Percentiles rank a stretch among this genome's conserved stretches.
These are phyloP conservation scores for Phytophthora idaei DNA, from an alignment of 352 stramenopile species.

Conservation along the genomic window DNA sequence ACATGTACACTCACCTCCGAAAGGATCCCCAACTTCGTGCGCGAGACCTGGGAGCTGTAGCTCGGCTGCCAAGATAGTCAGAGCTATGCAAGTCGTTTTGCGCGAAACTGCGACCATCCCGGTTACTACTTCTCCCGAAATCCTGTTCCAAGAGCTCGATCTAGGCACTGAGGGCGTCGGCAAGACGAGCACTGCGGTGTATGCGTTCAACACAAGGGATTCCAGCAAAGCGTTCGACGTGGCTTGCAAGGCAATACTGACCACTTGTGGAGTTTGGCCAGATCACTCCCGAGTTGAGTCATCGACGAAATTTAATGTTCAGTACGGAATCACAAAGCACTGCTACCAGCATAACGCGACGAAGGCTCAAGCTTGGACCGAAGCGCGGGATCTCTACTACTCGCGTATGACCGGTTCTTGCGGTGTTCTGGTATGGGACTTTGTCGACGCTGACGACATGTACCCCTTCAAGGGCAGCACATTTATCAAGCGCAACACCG, in stretches of 20 bases:
- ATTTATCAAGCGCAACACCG: slow-evolving; percentile 37
- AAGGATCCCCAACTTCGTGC: slow-evolving; percentile 29
- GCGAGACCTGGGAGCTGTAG: slow-evolving; percentile 41
- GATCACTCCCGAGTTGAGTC: slow-evolving; percentile 33
- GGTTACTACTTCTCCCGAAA: slow-evolving; percentile 30
- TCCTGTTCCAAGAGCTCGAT: slow-evolving; percentile 45
- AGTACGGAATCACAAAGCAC: slow-evolving; percentile 35
- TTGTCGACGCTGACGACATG: slow-evolving; percentile 47
- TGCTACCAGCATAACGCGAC: slow-evolving; percentile 24
- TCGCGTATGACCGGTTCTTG: slow-evolving; percentile 35
- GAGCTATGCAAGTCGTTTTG: slow-evolving; percentile 44
- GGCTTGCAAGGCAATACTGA: slow-evolving; percentile 33
- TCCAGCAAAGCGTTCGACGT: slow-evolving; percentile 31
- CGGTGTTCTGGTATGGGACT: slow-evolving; percentile 50
- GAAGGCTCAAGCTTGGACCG: slow-evolving; percentile 24
- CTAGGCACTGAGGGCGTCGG: slow-evolving; percentile 19
- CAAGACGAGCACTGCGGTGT: slow-evolving; percentile 45
- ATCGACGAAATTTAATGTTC: slow-evolving; percentile 29
- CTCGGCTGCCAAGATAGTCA: slow-evolving; percentile 40
- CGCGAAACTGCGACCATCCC: slow-evolving; percentile 42
- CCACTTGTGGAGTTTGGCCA: slow-evolving; percentile 34
- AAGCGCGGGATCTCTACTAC: slow-evolving; percentile 36
- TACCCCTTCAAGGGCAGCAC: slow-evolving; percentile 31
- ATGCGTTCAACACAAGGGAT: slow-evolving; percentile 39
- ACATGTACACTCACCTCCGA: slow-evolving; percentile 48